Percentiles rank a stretch among this genome's conserved stretches.
phyloP scores from a whole-genome alignment of 768 basidiomycete species.

The Udeniomyces megalosporus region DNA sequence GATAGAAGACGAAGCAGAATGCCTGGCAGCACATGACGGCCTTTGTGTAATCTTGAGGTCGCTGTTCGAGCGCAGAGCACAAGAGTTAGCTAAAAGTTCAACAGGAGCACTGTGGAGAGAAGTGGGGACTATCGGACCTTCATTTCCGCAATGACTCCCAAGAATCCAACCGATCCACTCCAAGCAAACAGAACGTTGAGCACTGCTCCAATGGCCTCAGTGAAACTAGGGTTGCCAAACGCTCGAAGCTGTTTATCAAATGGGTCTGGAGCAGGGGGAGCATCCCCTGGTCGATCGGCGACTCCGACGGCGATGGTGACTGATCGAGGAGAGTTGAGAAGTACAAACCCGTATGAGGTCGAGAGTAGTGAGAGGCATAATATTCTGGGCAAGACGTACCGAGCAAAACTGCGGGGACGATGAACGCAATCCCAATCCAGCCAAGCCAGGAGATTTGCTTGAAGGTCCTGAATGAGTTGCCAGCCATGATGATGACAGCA shows the following conservation, averaged over 20 bases:
- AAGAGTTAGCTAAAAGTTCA: no score
- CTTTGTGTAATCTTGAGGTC: conserved; percentile 18
- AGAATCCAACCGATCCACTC: conserved; percentile 13
- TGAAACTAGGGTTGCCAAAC: conserved; percentile 17
- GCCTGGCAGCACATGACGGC: conserved; percentile 2
- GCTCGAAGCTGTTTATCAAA: conserved; percentile 19
- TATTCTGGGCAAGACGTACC: no score
- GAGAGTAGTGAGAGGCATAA: no score
- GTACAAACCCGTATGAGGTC: neutral
- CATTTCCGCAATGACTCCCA: conserved; percentile 29
- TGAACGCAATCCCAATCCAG: conserved; percentile 20
- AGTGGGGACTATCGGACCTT: no score
- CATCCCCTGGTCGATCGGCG: conserved; percentile 20
- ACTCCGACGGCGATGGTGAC: conserved; percentile 5
- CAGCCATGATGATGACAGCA: neutral
- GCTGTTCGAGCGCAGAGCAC: no score
- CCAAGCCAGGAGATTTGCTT: conserved; percentile 25
- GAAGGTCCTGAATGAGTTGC: conserved; percentile 18
- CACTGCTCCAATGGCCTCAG: conserved; percentile 26
- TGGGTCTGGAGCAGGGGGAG: conserved; percentile 17
- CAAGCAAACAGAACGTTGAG: conserved; percentile 26
- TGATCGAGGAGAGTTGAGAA: no score
- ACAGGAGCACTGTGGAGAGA: no score
- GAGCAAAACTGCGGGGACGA: conserved; percentile 6
- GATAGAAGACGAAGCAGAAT: conserved; percentile 15